Percentiles rank a stretch among this genome's conserved stretches.
Evolutionary conservation across 768 basidiomycete species (phyloP).

Genomic region (Pleurotus cornucopiae): DNA sequence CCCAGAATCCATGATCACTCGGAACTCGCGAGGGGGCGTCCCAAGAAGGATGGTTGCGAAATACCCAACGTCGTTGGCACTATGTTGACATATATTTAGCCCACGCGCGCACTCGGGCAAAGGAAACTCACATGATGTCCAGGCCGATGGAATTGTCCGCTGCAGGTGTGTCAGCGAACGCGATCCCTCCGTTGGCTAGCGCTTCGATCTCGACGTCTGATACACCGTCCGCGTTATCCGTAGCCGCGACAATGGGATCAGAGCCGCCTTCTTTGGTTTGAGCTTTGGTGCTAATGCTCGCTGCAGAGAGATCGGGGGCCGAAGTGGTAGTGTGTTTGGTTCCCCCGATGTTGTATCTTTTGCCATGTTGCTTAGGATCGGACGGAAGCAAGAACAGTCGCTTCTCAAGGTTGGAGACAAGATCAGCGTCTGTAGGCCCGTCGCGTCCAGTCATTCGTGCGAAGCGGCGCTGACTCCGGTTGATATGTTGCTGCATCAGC

Average conservation of each 20-base stretch:
- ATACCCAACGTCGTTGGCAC: constrained; percentile 46
- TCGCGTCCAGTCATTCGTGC: constrained; percentile 65
- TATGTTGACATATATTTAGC: constrained; percentile 10
- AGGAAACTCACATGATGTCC: constrained; percentile 56
- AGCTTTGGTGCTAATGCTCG: constrained; percentile 9
- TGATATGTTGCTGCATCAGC: constrained; percentile 69
- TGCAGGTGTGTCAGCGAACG: constrained; percentile 28
- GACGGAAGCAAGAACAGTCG: constrained; percentile 34
- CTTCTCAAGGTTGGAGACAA: constrained; percentile 43
- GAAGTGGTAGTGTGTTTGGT: neutral
- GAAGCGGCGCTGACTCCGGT: constrained; percentile 57
- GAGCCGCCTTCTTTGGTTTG: neutral
- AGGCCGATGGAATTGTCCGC: constrained; percentile 57
- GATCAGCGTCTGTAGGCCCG: constrained; percentile 42
- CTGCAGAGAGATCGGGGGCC: neutral
- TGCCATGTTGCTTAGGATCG: constrained; percentile 28
- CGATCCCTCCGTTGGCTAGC: neutral
- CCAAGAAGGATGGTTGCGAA: constrained; percentile 60
- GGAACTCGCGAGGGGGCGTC: constrained; percentile 55
- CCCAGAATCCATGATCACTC: constrained; percentile 67
- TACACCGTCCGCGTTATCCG: neutral
- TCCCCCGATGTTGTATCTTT: constrained; percentile 31
- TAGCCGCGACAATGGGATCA: neutral
- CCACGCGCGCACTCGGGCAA: neutral
- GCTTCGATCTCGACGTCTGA: constrained; percentile 2